A percentile compares a stretch with the other conserved stretches of the same genome.
phyloP scores from a whole-genome alignment of 805 yeast genomes.

The Yamadazyma scolyti region DNA sequence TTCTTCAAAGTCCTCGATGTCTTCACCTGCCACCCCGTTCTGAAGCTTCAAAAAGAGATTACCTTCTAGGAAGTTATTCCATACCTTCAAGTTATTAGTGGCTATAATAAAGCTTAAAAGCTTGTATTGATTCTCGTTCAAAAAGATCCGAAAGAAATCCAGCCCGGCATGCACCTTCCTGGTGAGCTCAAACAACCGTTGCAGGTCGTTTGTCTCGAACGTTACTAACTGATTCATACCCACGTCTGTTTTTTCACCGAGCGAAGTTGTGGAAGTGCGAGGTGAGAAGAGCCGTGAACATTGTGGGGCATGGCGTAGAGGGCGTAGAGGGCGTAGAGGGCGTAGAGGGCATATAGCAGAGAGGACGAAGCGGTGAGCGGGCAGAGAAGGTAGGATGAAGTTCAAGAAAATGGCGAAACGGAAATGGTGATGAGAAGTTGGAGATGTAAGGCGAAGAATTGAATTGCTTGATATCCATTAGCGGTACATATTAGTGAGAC shows the following conservation, averaged over 20 bases:
- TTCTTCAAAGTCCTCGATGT: slow-evolving; percentile 42
- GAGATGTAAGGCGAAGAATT: too few species aligned
- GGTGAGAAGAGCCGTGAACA: too few species aligned
- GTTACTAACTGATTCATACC: slow-evolving; percentile 35
- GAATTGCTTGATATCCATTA: too few species aligned
- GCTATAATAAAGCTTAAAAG: slow-evolving; percentile 25
- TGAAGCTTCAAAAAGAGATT: slow-evolving; percentile 22
- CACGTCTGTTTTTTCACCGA: slow-evolving; percentile 2
- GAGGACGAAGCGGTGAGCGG: too few species aligned
- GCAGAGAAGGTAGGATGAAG: too few species aligned
- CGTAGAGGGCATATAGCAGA: too few species aligned
- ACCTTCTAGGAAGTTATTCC: slow-evolving; percentile 39
- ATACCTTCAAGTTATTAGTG: slow-evolving; percentile 26
- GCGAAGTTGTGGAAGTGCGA: too few species aligned
- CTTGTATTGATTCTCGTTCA: slow-evolving; percentile 32
- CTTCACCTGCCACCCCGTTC: slow-evolving; percentile 13
- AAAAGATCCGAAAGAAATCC: slow-evolving; percentile 33
- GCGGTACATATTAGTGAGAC: too few species aligned
- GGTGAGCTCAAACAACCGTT: slow-evolving; percentile 32
- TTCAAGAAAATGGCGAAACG: too few species aligned
- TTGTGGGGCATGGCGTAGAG: too few species aligned
- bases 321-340: too few species aligned
- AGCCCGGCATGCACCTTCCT: slow-evolving; percentile 24
- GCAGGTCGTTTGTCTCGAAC: slow-evolving; percentile 31
- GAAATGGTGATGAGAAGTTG: too few species aligned